A percentile compares a stretch with the other conserved stretches of the same genome.
Evolutionary conservation across 805 yeast genomes (phyloP).

Genomic region (Groenewaldozyma salmanticensis): DNA sequence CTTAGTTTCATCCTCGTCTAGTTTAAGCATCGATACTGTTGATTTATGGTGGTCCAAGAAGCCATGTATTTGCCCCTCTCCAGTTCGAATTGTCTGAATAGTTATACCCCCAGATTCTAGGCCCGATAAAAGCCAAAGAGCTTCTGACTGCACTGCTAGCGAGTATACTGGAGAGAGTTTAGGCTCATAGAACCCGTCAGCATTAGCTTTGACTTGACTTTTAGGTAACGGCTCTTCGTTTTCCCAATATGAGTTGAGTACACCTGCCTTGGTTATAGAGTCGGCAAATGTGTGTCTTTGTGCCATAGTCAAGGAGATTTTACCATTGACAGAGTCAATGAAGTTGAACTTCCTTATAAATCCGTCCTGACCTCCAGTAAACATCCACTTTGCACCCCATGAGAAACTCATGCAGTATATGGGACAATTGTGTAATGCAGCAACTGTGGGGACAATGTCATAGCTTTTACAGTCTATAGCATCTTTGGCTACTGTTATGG

Average conservation of each 20-base stretch:
- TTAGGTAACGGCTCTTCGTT: conserved; percentile 75
- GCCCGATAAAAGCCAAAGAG: conserved; percentile 79
- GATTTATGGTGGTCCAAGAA: conserved; percentile 63
- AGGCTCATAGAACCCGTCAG: conserved; percentile 27
- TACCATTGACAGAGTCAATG: conserved; percentile 75
- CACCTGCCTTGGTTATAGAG: conserved; percentile 76
- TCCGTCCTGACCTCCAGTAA: conserved; percentile 96
- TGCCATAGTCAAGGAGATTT: conserved; percentile 76
- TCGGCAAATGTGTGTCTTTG: conserved; percentile 87
- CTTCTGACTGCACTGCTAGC: conserved; percentile 71
- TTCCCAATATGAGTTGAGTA: conserved; percentile 82
- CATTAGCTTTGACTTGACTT: conserved; percentile 32
- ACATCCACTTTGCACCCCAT: conserved; percentile 73
- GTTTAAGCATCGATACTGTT: conserved; percentile 61
- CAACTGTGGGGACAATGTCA: conserved; percentile 77
- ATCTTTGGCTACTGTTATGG: conserved; percentile 28
- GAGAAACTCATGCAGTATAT: conserved; percentile 72
- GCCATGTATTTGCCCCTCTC: conserved; percentile 73
- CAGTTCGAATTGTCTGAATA: conserved; percentile 69
- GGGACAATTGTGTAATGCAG: conserved; percentile 72
- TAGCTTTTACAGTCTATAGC: conserved; percentile 45
- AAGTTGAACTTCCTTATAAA: conserved; percentile 85
- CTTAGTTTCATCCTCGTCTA: conserved; percentile 51
- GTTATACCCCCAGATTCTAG: conserved; percentile 72
- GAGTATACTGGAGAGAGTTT: conserved; percentile 78